Evolutionary conservation across 1,284 basidiomycete genomes (phyloP).

Genomic region (Ceratobasidium papillatum): DNA sequence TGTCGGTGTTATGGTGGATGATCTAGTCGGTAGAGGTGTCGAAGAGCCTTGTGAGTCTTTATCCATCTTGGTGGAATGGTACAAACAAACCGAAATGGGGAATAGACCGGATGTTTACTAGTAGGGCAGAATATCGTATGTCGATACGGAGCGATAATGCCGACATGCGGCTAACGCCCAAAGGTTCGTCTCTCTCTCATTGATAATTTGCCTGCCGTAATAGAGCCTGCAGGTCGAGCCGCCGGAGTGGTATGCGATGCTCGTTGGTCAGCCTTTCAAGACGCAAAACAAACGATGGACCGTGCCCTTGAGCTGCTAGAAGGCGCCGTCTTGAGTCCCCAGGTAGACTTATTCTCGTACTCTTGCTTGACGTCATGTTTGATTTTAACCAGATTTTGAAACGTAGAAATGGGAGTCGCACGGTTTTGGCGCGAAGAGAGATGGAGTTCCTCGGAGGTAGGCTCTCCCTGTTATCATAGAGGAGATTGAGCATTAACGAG

Average conservation of each 20-base stretch:
- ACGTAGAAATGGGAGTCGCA: slow-evolving; percentile 65
- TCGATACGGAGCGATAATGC: slow-evolving; percentile 89
- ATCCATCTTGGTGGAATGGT: neutral
- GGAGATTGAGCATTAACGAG: neutral
- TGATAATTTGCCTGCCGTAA: slow-evolving; percentile 4
- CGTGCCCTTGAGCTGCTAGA: slow-evolving; percentile 63
- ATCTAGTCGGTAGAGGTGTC: slow-evolving; percentile 84
- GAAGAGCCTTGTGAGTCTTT: slow-evolving; percentile 81
- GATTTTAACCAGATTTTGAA: neutral
- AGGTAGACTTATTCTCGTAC: slow-evolving; percentile 57
- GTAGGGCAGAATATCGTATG: slow-evolving; percentile 88
- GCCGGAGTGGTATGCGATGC: slow-evolving; percentile 69
- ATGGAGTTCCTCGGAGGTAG: slow-evolving; percentile 70
- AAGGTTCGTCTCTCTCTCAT: slow-evolving; percentile 58
- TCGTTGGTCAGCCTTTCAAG: slow-evolving; percentile 67
- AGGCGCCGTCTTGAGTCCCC: slow-evolving; percentile 63
- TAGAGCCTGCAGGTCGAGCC: slow-evolving; percentile 55
- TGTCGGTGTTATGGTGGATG: slow-evolving; percentile 90
- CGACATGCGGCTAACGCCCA: slow-evolving; percentile 79
- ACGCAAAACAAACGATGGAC: slow-evolving; percentile 61
- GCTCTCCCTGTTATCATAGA: neutral
- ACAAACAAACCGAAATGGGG: slow-evolving; percentile 16
- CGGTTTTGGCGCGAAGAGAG: slow-evolving; percentile 65
- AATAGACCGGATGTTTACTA: slow-evolving; percentile 91
- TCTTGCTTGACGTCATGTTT: neutral